Evolutionary conservation across 83 land plant genomes (phyloP).

Genomic region (Picea mariana): DNA sequence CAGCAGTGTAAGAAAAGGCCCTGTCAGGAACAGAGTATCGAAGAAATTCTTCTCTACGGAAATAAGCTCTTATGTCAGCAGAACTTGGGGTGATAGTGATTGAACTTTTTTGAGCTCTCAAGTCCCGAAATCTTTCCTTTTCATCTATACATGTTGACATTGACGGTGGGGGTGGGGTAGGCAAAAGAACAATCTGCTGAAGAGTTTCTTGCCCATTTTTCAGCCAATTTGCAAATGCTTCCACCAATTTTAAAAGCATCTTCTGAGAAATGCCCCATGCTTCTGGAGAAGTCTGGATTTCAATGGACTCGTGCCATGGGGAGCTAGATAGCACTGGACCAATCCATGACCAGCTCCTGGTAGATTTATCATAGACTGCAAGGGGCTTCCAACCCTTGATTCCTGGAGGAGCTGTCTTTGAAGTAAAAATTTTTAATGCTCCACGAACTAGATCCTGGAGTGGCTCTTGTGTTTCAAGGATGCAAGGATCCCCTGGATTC

Average conservation of each 20-base stretch:
- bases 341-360: constrained; percentile 87
- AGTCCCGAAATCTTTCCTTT: constrained; percentile 94
- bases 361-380: constrained; percentile 62
- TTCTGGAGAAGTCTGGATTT: constrained; percentile 73
- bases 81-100: constrained; percentile 90
- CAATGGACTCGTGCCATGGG: constrained; percentile 34
- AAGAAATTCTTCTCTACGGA: constrained; percentile 82
- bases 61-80: constrained; percentile 88
- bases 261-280: constrained; percentile 93
- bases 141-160: constrained; percentile 64
- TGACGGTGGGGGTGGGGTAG: constrained; percentile 70
- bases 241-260: constrained; percentile 91
- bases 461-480: constrained; percentile 90
- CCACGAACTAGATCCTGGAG: constrained; percentile 93
- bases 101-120: constrained; percentile 96
- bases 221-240: constrained; percentile 94
- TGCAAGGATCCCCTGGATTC: constrained; percentile 88
- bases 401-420: constrained; percentile 86
- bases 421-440: constrained; percentile 78
- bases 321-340: constrained; percentile 63
- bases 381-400: constrained; percentile 96
- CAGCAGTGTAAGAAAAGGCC: constrained; percentile 90
- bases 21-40: constrained; percentile 97
- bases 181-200: constrained; percentile 87
- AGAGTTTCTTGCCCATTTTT: constrained; percentile 92